Base-by-base conservation (phyloP, 352 stramenopile species). In the Globisporangium splendens region DNA sequence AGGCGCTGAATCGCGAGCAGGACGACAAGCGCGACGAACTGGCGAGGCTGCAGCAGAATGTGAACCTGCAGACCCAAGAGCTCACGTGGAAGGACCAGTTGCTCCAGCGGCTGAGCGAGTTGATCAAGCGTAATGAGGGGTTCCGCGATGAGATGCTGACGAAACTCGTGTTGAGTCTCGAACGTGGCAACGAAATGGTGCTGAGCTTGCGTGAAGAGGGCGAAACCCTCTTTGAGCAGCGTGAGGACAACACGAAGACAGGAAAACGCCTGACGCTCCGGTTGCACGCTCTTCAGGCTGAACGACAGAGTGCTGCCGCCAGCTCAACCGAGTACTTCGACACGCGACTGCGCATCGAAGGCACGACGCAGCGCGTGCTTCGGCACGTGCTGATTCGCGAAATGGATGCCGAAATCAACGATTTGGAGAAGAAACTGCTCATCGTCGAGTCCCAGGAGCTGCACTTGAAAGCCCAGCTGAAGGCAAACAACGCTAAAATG, bases 121-220 rank as follows among this genome's bases (percentile, higher is more conserved):
- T 87, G 7, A 83, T 89, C 61, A 83, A 91, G 62, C 74, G 81
- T 15, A 91, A 91, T 38, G 79, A 86, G 57, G 70, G 63, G 1
- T 89, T 91, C 55, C 71, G 75, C 1, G 39, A 52, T 1, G 79
- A 88, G 51, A 62, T 77, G 47, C 50, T 86, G 0, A 17, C 5
- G 6, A 87, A 78, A 49, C 65, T 91, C 0, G 15, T 28, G 2
- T 8, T 51, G 0, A 79, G 75, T 20, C 54, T 51, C 8, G 77
- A 87, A 8, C 61, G 69, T 15, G 79, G 81, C 10, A 87, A 87
- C 44, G 81, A 89, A 33, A 63, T 79, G 38, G 65, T 89, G 33
- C 59, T 91, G 35, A 75, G 66, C 18, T 47, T 81, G 8, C 73
- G 81, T 0, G 81, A 89, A 46, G 79, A 91, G 12, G 68, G 69